Base-by-base conservation (phyloP, 805 yeast genomes). In the Suhomyces kilbournensis region DNA sequence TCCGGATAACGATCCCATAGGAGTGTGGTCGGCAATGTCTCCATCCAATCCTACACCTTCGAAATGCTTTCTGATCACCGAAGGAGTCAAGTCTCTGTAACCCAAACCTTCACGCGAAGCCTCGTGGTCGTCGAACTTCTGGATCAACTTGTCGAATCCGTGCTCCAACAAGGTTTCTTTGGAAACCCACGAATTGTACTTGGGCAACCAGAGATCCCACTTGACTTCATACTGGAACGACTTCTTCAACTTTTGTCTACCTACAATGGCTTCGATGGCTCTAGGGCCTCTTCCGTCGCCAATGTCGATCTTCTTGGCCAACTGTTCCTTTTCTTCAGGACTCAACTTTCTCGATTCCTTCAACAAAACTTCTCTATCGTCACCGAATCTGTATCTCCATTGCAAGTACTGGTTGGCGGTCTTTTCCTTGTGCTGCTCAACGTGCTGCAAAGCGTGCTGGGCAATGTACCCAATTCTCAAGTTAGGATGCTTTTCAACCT, bases 341-440 rank as follows among this genome's bases (percentile, higher is more conserved):
- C 90, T 81, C 60, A 93, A 80, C 72, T 89, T 88, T 72, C 99
- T 85, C 1, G 96, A 86, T 72, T 92, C 97, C 75, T 93, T 94
- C 71, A 93, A 72, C 60, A 91, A 81, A 26, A 94, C 96, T 76
- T 93, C 99, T 72, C 98, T 90, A 73, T 93, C 99, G 68, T 94
- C 98, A 70, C 99, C 99, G 63, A 92, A 89, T 70, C 90, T 84
- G 72, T 93, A 93, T 77, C 99, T 86, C 99, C 99, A 93, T 77
- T 94, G 98, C 69, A 93, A 79, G 71, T 93, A 93, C 77, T 93
- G 98, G 68, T 92, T 93, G 47, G 99, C 97, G 14, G 98, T 93
- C 77, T 91, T 91, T 71, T 93, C 99, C 75, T 92, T 90, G 75
- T 93, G 99, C 76, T 87, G 86, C 70, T 94, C 96, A 54, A 93